Conservation (phyloP, 1,284 basidiomycete genomes). For the Phellinidium pouzarii region DNA sequence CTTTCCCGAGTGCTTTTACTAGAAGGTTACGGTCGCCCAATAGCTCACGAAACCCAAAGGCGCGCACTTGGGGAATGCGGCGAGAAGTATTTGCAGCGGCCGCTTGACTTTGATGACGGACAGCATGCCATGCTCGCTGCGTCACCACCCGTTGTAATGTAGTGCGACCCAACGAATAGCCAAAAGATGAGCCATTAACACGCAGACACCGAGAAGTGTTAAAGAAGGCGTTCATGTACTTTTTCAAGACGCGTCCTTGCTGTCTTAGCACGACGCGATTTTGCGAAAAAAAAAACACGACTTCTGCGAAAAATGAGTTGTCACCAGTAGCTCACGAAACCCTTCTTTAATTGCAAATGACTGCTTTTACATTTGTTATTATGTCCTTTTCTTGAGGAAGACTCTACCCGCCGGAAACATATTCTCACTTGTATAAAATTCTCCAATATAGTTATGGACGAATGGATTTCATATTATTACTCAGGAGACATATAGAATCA, state of each 20-base stretch:
- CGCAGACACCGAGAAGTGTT: conserved; percentile 7
- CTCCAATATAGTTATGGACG: no score
- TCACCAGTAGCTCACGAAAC: no score
- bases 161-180: neutral
- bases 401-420: no score
- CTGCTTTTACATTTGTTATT: no score
- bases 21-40: conserved; percentile 45
- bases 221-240: conserved; percentile 8
- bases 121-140: neutral
- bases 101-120: neutral
- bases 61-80: conserved; percentile 12
- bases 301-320: no score
- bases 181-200: neutral
- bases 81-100: neutral
- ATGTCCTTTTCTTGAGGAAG: no score
- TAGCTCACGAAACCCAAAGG: conserved; percentile 24
- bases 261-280: no score
- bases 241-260: neutral
- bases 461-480: no score
- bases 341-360: no score
- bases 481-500: no score
- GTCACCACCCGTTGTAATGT: neutral
- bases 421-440: no score
- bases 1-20: conserved; percentile 39
- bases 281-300: no score